Evolutionary conservation across 2,329 filamentous ascomycete genomes (phyloP).

Genomic region (Fusarium anthophilum): DNA sequence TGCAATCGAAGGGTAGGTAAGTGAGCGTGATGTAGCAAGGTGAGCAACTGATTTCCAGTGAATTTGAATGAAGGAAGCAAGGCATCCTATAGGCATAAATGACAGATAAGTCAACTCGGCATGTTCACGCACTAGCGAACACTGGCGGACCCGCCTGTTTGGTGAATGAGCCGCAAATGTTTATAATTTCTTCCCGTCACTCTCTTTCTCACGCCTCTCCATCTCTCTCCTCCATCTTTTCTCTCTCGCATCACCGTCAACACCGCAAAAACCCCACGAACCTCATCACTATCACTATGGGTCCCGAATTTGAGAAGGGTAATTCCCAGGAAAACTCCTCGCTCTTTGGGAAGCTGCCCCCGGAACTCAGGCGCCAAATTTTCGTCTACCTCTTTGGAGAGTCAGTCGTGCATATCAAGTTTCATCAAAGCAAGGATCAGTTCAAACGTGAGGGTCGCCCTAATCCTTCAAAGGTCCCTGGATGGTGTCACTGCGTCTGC

Average conservation of each 20-base stretch:
- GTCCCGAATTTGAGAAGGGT: background rate
- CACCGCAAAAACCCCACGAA: background rate
- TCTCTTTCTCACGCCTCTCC: background rate
- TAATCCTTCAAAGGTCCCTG: background rate
- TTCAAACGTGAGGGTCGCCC: background rate
- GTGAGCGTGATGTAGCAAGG: background rate
- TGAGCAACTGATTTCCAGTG: background rate
- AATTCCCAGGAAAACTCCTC: background rate
- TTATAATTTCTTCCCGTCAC: background rate
- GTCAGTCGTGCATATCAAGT: background rate
- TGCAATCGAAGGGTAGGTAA: background rate
- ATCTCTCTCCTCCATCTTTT: background rate
- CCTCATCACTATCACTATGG: background rate
- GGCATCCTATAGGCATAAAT: background rate
- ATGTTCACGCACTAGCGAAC: background rate
- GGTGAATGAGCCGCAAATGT: background rate
- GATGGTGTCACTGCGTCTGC: conserved; percentile 6
- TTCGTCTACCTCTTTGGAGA: conserved; percentile 4
- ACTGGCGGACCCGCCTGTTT: background rate
- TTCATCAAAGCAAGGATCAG: background rate
- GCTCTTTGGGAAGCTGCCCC: background rate
- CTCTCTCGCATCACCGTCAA: background rate
- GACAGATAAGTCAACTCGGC: background rate
- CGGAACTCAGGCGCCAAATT: background rate
- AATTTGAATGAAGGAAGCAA: background rate